Evolutionary conservation across 2,329 filamentous ascomycete genomes (phyloP).

Genomic region (Fusarium sp.): DNA sequence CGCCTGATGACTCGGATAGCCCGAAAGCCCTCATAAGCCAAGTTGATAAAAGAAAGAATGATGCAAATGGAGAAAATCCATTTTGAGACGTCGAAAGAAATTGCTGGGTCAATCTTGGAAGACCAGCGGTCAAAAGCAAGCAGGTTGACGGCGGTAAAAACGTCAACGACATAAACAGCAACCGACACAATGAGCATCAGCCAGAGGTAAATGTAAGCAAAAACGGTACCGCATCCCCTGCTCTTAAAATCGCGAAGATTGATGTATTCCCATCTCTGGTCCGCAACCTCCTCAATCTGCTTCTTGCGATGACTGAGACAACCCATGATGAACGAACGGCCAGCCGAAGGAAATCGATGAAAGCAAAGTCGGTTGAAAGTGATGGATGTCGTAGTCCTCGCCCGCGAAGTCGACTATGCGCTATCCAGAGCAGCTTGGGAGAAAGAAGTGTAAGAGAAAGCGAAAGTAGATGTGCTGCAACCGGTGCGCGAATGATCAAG

Average conservation of each 20-base stretch:
- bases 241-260: conserved; percentile 80
- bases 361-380: conserved; percentile 22
- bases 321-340: conserved; percentile 59
- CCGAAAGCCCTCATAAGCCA: conserved; percentile 79
- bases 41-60: conserved; percentile 84
- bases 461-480: conserved; percentile 34
- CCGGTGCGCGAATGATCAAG: conserved; percentile 32
- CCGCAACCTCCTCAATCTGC: conserved; percentile 71
- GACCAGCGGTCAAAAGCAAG: conserved; percentile 90
- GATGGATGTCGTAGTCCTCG: conserved; percentile 54
- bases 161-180: conserved; percentile 87
- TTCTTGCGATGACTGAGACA: conserved; percentile 70
- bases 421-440: conserved; percentile 34
- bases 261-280: conserved; percentile 96
- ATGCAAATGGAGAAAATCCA: conserved; percentile 97
- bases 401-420: conserved; percentile 58
- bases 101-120: conserved; percentile 77
- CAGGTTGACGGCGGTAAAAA: conserved; percentile 90
- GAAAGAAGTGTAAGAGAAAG: conserved; percentile 17
- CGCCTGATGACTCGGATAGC: conserved; percentile 82
- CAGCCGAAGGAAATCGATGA: conserved; percentile 23
- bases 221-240: conserved; percentile 74
- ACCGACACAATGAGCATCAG: conserved; percentile 79
- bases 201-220: conserved; percentile 88
- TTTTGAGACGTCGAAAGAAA: conserved; percentile 80